phyloP scores from a whole-genome alignment of 1,139 yeast genomes.

The Sugiyamaella castrensis region DNA sequence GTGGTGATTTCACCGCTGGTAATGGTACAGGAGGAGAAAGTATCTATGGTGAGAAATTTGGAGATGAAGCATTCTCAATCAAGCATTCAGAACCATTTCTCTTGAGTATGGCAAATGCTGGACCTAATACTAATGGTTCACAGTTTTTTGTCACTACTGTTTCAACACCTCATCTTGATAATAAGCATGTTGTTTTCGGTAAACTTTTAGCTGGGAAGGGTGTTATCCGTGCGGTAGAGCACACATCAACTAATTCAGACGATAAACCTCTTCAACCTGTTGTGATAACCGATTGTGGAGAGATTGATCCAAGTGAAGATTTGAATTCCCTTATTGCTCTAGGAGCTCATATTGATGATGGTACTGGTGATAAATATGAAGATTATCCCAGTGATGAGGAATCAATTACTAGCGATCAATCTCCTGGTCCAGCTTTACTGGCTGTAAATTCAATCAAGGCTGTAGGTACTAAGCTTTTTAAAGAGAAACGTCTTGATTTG shows the following conservation, averaged over 20 bases:
- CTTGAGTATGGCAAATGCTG: slow-evolving; percentile 95
- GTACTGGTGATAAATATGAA: slow-evolving; percentile 82
- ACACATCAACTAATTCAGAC: slow-evolving; percentile 59
- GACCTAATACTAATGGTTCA: slow-evolving; percentile 93
- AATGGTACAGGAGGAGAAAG: slow-evolving; percentile 95
- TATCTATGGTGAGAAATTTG: slow-evolving; percentile 92
- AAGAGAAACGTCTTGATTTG: slow-evolving; percentile 49
- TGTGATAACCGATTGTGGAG: slow-evolving; percentile 76
- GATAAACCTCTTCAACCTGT: slow-evolving; percentile 70
- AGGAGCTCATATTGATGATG: slow-evolving; percentile 51
- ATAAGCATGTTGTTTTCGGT: slow-evolving; percentile 96
- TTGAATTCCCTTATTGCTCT: slow-evolving; percentile 26
- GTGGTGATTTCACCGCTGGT: slow-evolving; percentile 92
- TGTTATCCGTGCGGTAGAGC: slow-evolving; percentile 73
- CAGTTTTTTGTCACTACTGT: slow-evolving; percentile 89
- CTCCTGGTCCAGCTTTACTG: slow-evolving; percentile 52
- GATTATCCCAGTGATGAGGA: slow-evolving; percentile 57
- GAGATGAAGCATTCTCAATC: slow-evolving; percentile 80
- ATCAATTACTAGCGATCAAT: slow-evolving; percentile 52
- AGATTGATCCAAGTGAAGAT: slow-evolving; percentile 62
- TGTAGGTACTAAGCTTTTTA: slow-evolving; percentile 74
- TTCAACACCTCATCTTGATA: slow-evolving; percentile 80
- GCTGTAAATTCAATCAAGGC: slow-evolving; percentile 68
- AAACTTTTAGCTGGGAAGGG: slow-evolving; percentile 80
- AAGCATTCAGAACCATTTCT: slow-evolving; percentile 82